Evolutionary conservation across 805 yeast species (phyloP).

Genomic region (Saturnispora serradocipensis): DNA sequence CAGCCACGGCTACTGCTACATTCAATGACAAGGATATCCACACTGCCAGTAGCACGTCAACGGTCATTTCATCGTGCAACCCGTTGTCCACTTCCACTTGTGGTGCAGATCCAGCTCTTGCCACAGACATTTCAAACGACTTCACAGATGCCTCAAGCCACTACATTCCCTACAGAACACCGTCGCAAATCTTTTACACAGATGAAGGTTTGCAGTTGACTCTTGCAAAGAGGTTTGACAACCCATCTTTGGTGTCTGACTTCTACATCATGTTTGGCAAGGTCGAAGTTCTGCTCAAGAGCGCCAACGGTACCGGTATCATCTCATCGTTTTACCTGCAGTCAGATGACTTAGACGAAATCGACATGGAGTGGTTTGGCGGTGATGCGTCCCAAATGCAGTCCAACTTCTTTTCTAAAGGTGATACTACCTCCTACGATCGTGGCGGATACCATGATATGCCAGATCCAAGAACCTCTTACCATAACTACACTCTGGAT

Average conservation of each 20-base stretch:
- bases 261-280: slow-evolving; percentile 87
- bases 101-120: slow-evolving; percentile 50
- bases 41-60: slow-evolving; percentile 9
- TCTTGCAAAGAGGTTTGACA: slow-evolving; percentile 54
- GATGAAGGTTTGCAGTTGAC: slow-evolving; percentile 56
- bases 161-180: slow-evolving; percentile 36
- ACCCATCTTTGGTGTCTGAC: slow-evolving; percentile 68
- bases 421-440: slow-evolving; percentile 66
- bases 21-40: neutral
- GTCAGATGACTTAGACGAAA: slow-evolving; percentile 79
- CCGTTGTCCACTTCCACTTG: slow-evolving; percentile 25
- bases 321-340: slow-evolving; percentile 76
- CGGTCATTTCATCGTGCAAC: slow-evolving; percentile 23
- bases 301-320: slow-evolving; percentile 72
- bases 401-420: slow-evolving; percentile 75
- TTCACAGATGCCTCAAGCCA: slow-evolving; percentile 39
- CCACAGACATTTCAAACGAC: slow-evolving; percentile 40
- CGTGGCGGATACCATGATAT: slow-evolving; percentile 68
- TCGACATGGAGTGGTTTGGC: slow-evolving; percentile 84
- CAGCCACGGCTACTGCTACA: neutral
- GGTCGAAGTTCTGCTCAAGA: slow-evolving; percentile 60
- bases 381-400: slow-evolving; percentile 68
- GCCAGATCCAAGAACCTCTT: slow-evolving; percentile 44
- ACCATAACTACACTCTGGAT: slow-evolving; percentile 74
- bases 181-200: slow-evolving; percentile 35